Conservation (phyloP, 176 grass and related monocot genomes). For the Echinochloa phyllopogon region DNA sequence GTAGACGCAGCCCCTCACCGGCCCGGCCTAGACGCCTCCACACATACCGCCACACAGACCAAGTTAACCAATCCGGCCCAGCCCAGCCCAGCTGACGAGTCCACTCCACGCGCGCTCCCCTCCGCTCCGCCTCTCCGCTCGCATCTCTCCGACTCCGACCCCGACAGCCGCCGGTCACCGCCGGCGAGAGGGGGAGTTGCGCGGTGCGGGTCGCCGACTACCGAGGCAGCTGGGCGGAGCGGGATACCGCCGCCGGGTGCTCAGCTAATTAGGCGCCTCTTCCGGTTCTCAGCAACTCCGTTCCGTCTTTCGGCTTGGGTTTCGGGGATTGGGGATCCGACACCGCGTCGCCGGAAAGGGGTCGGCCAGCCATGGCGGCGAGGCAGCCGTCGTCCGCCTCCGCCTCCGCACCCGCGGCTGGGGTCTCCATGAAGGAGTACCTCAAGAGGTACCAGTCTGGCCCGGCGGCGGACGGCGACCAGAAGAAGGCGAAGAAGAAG, state of each 20-base stretch:
- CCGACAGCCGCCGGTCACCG: neutral
- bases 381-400: constrained; percentile 29
- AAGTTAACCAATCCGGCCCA: neutral
- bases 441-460: constrained; percentile 79
- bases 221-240: neutral
- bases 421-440: constrained; percentile 85
- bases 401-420: constrained; percentile 31
- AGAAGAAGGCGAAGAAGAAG: constrained; percentile 80
- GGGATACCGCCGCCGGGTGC: neutral
- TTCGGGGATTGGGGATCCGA: neutral
- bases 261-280: neutral
- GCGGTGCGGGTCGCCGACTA: neutral
- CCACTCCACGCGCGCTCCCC: neutral
- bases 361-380: constrained; percentile 32
- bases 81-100: neutral
- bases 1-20: too few species aligned
- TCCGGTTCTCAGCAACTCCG: too few species aligned
- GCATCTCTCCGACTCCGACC: neutral
- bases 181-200: neutral
- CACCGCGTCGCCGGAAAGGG: neutral
- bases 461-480: constrained; percentile 42
- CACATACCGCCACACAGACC: too few species aligned
- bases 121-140: neutral
- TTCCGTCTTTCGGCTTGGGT: neutral
- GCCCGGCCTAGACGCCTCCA: too few species aligned